Percentiles rank a stretch among this genome's conserved stretches.
phyloP scores from a whole-genome alignment of 1,284 basidiomycete genomes.

The Ceratobasidium sp. region DNA sequence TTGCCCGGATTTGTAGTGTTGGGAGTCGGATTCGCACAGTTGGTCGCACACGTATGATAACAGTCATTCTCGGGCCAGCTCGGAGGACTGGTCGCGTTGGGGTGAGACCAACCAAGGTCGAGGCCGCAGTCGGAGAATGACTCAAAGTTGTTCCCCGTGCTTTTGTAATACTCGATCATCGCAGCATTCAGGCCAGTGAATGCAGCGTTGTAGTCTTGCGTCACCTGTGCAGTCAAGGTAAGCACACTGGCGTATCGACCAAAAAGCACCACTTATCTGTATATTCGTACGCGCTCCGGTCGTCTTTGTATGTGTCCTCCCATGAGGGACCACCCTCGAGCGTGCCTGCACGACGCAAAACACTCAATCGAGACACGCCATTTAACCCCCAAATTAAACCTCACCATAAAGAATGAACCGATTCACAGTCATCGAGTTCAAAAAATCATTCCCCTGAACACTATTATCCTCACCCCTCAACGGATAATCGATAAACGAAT shows the following conservation, averaged over 20 bases:
- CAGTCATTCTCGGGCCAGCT: slow-evolving; percentile 46
- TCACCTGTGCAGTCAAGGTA: slow-evolving; percentile 46
- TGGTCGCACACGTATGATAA: slow-evolving; percentile 45
- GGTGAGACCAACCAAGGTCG: slow-evolving; percentile 47
- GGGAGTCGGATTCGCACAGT: slow-evolving; percentile 10
- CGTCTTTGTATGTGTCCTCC: slow-evolving; percentile 46
- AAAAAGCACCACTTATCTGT: slow-evolving; percentile 43
- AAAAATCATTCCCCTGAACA: slow-evolving; percentile 45
- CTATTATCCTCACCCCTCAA: slow-evolving; percentile 45
- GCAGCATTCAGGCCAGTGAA: slow-evolving; percentile 48
- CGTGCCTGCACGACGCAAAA: slow-evolving; percentile 12
- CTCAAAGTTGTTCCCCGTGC: slow-evolving; percentile 35
- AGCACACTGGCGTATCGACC: background rate
- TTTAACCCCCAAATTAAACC: background rate
- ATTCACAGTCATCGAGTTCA: slow-evolving; percentile 46
- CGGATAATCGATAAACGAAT: slow-evolving; percentile 47
- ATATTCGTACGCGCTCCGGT: slow-evolving; percentile 45
- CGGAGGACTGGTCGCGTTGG: slow-evolving; percentile 44
- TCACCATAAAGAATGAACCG: slow-evolving; percentile 46
- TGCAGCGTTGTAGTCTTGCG: slow-evolving; percentile 48
- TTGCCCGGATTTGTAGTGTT: too few species aligned
- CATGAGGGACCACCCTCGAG: slow-evolving; percentile 46
- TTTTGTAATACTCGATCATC: slow-evolving; percentile 41
- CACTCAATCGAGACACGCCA: too few species aligned
- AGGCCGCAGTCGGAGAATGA: slow-evolving; percentile 47